A percentile compares a stretch with the other conserved stretches of the same genome.
Evolutionary conservation across 257 asterid species (phyloP).

Genomic region (Ajuga chamaepitys): DNA sequence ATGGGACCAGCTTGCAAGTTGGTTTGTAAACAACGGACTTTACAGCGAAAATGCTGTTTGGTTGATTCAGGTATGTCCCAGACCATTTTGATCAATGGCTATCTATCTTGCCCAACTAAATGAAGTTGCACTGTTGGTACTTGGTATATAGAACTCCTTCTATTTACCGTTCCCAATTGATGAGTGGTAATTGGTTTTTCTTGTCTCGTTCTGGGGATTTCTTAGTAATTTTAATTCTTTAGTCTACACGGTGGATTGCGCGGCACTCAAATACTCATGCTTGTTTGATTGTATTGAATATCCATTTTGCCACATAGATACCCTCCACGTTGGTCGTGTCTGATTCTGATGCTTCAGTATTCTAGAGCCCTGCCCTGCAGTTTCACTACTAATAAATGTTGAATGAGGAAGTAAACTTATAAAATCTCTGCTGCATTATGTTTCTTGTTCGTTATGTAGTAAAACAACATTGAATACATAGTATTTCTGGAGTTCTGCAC

Average conservation of each 20-base stretch:
- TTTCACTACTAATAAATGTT: slow-evolving; percentile 1
- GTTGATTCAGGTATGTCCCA: slow-evolving; percentile 73
- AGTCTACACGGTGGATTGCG: background rate
- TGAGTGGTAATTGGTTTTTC: background rate
- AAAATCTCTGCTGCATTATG: background rate
- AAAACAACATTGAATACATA: background rate
- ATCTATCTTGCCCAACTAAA: slow-evolving; percentile 5
- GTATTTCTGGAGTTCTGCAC: background rate
- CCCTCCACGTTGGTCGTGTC: background rate
- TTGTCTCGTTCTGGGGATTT: background rate
- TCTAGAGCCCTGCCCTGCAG: background rate
- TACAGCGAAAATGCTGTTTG: slow-evolving; percentile 83
- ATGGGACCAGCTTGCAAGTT: slow-evolving; percentile 95
- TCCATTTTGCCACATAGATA: background rate
- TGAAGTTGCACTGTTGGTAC: background rate
- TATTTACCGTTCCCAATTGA: background rate
- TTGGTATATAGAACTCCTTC: background rate
- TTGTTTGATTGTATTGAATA: background rate
- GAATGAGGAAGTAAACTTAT: background rate
- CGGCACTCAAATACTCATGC: background rate
- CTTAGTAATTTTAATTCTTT: slow-evolving; percentile 1
- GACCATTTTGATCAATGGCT: slow-evolving; percentile 5
- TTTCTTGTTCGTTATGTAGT: background rate
- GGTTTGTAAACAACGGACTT: slow-evolving; percentile 75
- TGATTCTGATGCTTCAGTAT: background rate